Conservation (phyloP, 2,329 filamentous ascomycete species). For the Diaporthe sp. region DNA sequence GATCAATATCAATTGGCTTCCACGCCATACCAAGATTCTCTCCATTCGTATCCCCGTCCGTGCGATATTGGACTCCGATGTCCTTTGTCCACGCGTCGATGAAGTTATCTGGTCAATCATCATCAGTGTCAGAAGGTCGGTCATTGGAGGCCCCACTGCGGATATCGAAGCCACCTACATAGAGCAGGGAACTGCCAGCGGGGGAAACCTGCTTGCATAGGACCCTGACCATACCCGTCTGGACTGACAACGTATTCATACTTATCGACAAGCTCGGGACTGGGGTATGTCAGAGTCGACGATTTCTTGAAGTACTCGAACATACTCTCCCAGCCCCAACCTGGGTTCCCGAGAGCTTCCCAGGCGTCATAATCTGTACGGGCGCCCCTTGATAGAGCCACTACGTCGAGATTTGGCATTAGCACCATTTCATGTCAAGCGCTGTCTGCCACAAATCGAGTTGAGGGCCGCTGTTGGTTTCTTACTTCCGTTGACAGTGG, state of each 20-base stretch:
- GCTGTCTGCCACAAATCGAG: too few species aligned
- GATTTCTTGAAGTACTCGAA: constrained; percentile 52
- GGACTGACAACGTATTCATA: constrained; percentile 13
- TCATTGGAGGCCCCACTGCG: background rate
- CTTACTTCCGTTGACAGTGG: constrained; percentile 54
- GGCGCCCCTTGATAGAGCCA: constrained; percentile 17
- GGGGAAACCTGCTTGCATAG: constrained; percentile 22
- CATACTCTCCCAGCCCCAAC: constrained; percentile 51
- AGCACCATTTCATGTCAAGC: background rate
- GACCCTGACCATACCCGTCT: constrained; percentile 26
- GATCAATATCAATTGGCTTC: constrained; percentile 22
- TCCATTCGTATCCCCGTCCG: constrained; percentile 17
- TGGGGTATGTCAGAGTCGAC: constrained; percentile 21
- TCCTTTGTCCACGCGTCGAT: constrained; percentile 21
- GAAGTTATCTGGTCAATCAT: background rate
- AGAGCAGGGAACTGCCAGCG: constrained; percentile 24
- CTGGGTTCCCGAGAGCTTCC: constrained; percentile 49
- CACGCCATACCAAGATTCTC: constrained; percentile 19
- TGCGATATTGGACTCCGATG: constrained; percentile 21
- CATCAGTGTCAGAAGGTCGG: background rate
- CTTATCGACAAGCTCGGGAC: background rate
- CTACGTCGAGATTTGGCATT: background rate
- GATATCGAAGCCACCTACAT: background rate
- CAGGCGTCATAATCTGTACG: constrained; percentile 51
- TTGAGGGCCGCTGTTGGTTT: constrained; percentile 48